A percentile compares a stretch with the other conserved stretches of the same genome.
Conservation (phyloP, 805 yeast species). For the Ogataea populi-albae region DNA sequence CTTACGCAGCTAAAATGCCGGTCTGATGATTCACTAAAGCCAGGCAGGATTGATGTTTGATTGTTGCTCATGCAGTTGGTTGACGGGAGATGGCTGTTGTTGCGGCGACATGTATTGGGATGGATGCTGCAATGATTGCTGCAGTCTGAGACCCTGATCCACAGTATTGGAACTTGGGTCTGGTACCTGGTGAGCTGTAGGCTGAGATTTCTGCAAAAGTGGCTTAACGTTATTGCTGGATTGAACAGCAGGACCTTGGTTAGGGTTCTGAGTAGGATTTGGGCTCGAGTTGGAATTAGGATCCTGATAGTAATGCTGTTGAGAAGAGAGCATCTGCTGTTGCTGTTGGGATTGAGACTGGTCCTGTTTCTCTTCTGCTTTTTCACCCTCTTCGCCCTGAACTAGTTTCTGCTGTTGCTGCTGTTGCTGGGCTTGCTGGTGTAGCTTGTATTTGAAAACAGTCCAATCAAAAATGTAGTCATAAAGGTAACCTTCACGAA, state of each 20-base stretch:
- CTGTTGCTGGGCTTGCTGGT: slow-evolving; percentile 33
- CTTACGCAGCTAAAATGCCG: too few species aligned
- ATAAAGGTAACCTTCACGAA: slow-evolving; percentile 84
- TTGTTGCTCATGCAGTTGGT: slow-evolving; percentile 12
- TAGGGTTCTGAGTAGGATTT: slow-evolving; percentile 5
- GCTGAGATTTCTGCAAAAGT: slow-evolving; percentile 30
- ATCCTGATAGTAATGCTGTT: slow-evolving; percentile 20
- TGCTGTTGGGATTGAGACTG: slow-evolving; percentile 12
- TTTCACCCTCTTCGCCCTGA: slow-evolving; percentile 17
- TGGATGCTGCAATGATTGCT: slow-evolving; percentile 27
- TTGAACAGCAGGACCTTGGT: neutral
- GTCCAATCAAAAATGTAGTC: slow-evolving; percentile 98
- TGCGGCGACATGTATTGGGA: slow-evolving; percentile 12
- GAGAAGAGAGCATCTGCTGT: slow-evolving; percentile 15
- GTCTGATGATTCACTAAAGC: too few species aligned
- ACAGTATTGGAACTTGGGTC: slow-evolving; percentile 19
- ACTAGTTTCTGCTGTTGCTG: slow-evolving; percentile 22
- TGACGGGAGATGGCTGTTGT: slow-evolving; percentile 14
- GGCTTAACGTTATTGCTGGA: slow-evolving; percentile 21
- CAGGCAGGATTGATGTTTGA: slow-evolving; percentile 29
- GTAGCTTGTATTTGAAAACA: slow-evolving; percentile 69
- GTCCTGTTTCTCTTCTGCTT: slow-evolving; percentile 17
- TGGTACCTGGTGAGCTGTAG: slow-evolving; percentile 32
- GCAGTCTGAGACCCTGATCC: slow-evolving; percentile 1
- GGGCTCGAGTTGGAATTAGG: slow-evolving; percentile 11